Conservation (phyloP, 2,329 filamentous ascomycete species). For the Xylariaceae sp. region DNA sequence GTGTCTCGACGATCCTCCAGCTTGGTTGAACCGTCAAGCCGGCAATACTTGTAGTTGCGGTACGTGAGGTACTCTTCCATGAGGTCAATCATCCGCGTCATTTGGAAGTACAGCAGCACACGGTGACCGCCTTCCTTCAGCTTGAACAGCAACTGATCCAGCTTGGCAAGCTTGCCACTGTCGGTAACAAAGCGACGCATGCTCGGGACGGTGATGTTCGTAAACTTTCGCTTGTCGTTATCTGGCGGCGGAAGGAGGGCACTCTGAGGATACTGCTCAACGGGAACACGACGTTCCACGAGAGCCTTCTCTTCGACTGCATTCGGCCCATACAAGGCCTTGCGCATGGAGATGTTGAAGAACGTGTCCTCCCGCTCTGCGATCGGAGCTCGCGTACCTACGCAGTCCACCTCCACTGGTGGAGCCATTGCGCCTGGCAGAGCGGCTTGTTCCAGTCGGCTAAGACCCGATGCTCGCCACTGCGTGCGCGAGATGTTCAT, state of each 20-base stretch:
- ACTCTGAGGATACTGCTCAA: slow-evolving; percentile 55
- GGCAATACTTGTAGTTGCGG: slow-evolving; percentile 98
- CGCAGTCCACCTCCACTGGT: slow-evolving; percentile 74
- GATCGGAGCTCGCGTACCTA: slow-evolving; percentile 55
- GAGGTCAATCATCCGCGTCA: slow-evolving; percentile 99
- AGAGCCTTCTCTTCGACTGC: slow-evolving; percentile 65
- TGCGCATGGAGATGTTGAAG: slow-evolving; percentile 74
- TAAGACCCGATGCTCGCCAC: slow-evolving; percentile 66
- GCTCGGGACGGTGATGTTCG: slow-evolving; percentile 85
- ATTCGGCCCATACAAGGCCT: slow-evolving; percentile 64
- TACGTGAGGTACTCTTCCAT: slow-evolving; percentile 99
- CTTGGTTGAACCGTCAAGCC: slow-evolving; percentile 93
- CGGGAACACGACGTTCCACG: slow-evolving; percentile 65
- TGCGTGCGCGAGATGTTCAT: slow-evolving; percentile 69
- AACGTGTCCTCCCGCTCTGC: slow-evolving; percentile 65
- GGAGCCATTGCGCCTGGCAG: slow-evolving; percentile 76
- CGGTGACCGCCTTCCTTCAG: slow-evolving; percentile 91
- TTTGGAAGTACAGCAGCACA: slow-evolving; percentile 98
- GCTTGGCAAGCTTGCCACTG: slow-evolving; percentile 87
- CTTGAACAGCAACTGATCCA: slow-evolving; percentile 80
- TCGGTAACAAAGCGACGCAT: slow-evolving; percentile 98
- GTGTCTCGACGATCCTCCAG: slow-evolving; percentile 95
- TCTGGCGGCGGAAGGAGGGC: slow-evolving; percentile 71
- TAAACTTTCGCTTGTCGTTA: slow-evolving; percentile 78
- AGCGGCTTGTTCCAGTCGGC: slow-evolving; percentile 74